Percentiles rank a stretch among this genome's conserved stretches.
phyloP scores from a whole-genome alignment of 148 eudicot species.

The Persicaria maculosa region DNA sequence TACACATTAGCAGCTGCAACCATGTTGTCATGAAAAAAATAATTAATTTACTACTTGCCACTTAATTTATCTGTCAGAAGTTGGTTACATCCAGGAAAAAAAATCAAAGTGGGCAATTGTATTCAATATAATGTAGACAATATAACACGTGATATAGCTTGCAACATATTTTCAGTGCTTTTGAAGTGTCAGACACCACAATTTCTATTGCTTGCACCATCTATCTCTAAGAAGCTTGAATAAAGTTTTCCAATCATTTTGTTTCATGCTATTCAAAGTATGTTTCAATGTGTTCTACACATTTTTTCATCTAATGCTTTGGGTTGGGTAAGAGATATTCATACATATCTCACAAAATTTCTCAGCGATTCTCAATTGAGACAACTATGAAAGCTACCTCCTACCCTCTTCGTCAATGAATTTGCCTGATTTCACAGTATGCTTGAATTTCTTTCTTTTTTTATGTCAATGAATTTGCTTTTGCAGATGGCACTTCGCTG shows the following conservation, averaged over 20 bases:
- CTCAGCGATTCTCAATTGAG: constrained; percentile 21
- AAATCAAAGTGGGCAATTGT: no score
- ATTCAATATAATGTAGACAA: no score
- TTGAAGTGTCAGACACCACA: background rate
- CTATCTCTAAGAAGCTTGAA: background rate
- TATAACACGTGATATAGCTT: no score
- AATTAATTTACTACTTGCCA: background rate
- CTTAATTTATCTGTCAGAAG: background rate
- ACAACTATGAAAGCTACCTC: constrained; percentile 41
- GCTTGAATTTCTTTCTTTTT: no score
- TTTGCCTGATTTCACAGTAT: no score
- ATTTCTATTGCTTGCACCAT: background rate
- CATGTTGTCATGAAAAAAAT: no score
- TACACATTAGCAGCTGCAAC: background rate
- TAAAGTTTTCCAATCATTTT: background rate
- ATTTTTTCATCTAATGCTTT: constrained; percentile 6
- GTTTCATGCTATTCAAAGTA: background rate
- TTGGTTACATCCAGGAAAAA: background rate
- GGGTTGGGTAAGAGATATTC: constrained; percentile 32
- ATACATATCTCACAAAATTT: constrained; percentile 25
- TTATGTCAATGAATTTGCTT: no score
- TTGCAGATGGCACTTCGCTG: no score
- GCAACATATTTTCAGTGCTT: no score
- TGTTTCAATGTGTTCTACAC: background rate
- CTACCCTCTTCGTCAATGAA: constrained; percentile 20